Percentiles rank a stretch among this genome's conserved stretches.
Evolutionary conservation across 352 stramenopile genomes (phyloP).

Genomic region (Phytophthora pini): DNA sequence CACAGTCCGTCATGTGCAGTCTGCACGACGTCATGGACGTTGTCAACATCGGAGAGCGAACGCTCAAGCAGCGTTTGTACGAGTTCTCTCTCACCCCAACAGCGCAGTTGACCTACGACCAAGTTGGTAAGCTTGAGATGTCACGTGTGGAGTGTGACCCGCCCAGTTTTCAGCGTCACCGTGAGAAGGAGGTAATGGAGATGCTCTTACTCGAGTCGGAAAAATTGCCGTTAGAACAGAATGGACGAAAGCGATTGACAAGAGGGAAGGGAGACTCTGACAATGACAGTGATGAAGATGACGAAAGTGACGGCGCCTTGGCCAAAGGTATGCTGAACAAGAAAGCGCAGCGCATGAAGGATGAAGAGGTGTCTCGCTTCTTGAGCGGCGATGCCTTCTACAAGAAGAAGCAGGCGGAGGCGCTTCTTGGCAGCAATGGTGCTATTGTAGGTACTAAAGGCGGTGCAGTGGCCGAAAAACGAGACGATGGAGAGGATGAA

Average conservation of each 20-base stretch:
- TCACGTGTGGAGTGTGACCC: conserved; percentile 89
- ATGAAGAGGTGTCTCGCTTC: conserved; percentile 83
- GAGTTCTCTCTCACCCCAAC: conserved; percentile 98
- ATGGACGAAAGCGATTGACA: conserved; percentile 32
- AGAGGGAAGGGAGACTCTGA: conserved; percentile 23
- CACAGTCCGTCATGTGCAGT: conserved; percentile 93
- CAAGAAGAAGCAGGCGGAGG: conserved; percentile 63
- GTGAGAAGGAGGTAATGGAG: conserved; percentile 91
- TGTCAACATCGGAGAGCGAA: conserved; percentile 97
- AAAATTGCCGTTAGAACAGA: conserved; percentile 61
- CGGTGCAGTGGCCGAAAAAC: conserved; percentile 21
- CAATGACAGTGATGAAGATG: conserved; percentile 34
- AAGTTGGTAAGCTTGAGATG: conserved; percentile 94
- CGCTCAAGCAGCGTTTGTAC: conserved; percentile 95
- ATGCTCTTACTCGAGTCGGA: conserved; percentile 89
- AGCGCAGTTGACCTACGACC: conserved; percentile 94
- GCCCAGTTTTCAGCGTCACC: conserved; percentile 88
- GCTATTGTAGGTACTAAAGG: conserved; percentile 26
- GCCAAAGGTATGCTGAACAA: conserved; percentile 39
- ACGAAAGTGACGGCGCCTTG: conserved; percentile 41
- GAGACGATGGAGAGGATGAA: conserved; percentile 37
- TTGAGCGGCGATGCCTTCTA: conserved; percentile 69
- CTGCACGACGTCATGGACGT: conserved; percentile 91
- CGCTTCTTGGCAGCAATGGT: conserved; percentile 37
- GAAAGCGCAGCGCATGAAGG: conserved; percentile 62